Conservation (phyloP, 345 rosid species). For the Bruguiera parviflora region DNA sequence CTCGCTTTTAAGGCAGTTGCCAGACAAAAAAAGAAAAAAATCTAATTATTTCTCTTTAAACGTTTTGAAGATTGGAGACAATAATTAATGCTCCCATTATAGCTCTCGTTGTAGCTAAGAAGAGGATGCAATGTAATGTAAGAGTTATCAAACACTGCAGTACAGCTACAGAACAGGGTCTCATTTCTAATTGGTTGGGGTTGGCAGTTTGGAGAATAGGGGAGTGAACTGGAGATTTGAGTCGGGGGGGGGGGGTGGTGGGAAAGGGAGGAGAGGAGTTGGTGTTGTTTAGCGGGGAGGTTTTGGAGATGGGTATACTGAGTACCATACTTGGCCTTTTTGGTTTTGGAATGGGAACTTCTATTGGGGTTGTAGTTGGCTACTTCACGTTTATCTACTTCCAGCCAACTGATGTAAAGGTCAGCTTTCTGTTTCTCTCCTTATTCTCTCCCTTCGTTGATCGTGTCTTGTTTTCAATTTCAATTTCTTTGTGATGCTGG, state of each 20-base stretch:
- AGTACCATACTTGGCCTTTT: constrained; percentile 53
- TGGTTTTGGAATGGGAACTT: constrained; percentile 83
- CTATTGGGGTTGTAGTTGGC: constrained; percentile 64
- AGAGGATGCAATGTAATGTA: background rate
- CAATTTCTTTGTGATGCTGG: constrained; percentile 1
- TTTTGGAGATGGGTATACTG: constrained; percentile 54
- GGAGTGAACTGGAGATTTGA: background rate
- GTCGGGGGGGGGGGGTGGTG: background rate
- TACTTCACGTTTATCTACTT: constrained; percentile 69
- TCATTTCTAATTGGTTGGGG: background rate
- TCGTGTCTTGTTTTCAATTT: constrained; percentile 8
- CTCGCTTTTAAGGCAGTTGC: constrained; percentile 38
- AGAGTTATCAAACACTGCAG: background rate
- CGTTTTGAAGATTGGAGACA: constrained; percentile 24
- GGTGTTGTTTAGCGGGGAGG: constrained; percentile 13
- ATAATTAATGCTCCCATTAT: constrained; percentile 32
- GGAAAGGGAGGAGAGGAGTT: background rate
- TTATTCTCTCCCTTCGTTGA: background rate
- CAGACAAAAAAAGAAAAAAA: background rate
- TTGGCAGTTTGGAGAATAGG: background rate
- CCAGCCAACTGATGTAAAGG: constrained; percentile 75
- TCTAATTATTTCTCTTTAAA: background rate
- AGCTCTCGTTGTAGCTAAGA: constrained; percentile 18
- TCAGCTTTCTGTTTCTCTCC: constrained; percentile 11
- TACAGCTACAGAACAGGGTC: background rate